Evolutionary conservation across 1,139 yeast genomes (phyloP).

Genomic region (Diutina catenulata): DNA sequence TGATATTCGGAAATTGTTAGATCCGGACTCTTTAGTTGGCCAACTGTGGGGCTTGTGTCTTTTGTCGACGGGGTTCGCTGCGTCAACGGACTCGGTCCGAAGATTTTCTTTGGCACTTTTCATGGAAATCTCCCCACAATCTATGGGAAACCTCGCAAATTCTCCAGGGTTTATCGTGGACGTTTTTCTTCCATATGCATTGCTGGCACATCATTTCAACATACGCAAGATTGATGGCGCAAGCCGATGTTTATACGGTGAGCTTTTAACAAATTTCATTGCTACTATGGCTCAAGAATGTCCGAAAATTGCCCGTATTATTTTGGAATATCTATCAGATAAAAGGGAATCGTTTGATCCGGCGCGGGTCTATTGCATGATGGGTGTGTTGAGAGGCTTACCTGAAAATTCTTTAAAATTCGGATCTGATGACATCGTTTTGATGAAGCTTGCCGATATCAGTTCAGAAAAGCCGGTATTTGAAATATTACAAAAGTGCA

Average conservation of each 20-base stretch:
- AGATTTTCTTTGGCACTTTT: slow-evolving; percentile 49
- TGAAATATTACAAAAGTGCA: too few species aligned
- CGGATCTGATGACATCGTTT: slow-evolving; percentile 15
- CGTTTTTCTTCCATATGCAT: slow-evolving; percentile 48
- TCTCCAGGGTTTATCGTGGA: slow-evolving; percentile 37
- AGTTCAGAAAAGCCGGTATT: too few species aligned
- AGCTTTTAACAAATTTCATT: slow-evolving; percentile 36
- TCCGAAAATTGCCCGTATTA: slow-evolving; percentile 12
- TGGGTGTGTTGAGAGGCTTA: slow-evolving; percentile 37
- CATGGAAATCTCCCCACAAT: slow-evolving; percentile 37
- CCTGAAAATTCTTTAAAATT: slow-evolving; percentile 33
- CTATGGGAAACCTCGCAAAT: slow-evolving; percentile 38
- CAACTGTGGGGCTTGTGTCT: slow-evolving; percentile 69
- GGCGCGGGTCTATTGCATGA: slow-evolving; percentile 51
- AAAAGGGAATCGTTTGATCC: slow-evolving; percentile 55
- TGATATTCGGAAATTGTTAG: slow-evolving; percentile 49
- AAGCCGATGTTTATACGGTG: slow-evolving; percentile 48
- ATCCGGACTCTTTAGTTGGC: slow-evolving; percentile 38
- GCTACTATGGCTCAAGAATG: slow-evolving; percentile 10
- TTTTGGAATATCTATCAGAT: slow-evolving; percentile 36
- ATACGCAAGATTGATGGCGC: slow-evolving; percentile 11
- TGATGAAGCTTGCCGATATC: too few species aligned
- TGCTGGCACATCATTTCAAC: slow-evolving; percentile 53
- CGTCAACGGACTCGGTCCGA: slow-evolving; percentile 73
- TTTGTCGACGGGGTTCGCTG: slow-evolving; percentile 63